phyloP scores from a whole-genome alignment of 345 rosid species.

The Eucalyptus paniculata region DNA sequence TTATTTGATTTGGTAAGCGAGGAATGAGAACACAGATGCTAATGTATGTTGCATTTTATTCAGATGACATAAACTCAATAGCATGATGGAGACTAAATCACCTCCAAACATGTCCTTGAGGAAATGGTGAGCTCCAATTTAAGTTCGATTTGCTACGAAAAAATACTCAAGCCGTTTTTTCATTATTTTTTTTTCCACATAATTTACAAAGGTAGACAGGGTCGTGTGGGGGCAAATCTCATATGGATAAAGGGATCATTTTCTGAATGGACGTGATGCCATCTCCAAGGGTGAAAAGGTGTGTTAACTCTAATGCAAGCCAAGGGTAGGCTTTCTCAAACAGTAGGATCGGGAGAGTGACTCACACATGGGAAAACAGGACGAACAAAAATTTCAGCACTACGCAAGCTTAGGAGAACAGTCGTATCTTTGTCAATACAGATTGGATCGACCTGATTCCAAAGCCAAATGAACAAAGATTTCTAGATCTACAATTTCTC shows the following conservation, averaged over 20 bases:
- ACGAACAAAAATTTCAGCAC: no score
- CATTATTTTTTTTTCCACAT: no score
- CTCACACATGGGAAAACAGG: no score
- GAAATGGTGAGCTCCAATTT: background rate
- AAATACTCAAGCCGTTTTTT: background rate
- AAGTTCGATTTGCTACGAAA: background rate
- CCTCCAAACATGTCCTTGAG: background rate
- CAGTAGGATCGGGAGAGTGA: no score
- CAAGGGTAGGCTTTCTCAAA: no score
- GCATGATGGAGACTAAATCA: background rate
- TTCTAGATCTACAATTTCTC: no score
- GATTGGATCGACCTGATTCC: no score
- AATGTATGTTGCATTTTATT: background rate
- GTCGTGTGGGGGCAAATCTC: background rate
- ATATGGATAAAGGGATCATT: background rate
- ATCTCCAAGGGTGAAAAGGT: no score
- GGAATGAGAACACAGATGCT: background rate
- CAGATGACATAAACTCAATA: background rate
- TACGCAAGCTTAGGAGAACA: no score
- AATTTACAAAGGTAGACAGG: background rate
- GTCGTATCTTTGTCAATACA: no score
- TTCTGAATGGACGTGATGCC: background rate
- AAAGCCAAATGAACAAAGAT: no score
- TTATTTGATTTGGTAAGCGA: background rate
- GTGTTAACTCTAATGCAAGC: no score